A percentile compares a stretch with the other conserved stretches of the same genome.
phyloP scores from a whole-genome alignment of 2,329 filamentous ascomycete genomes.

The Diplocarpon mali region DNA sequence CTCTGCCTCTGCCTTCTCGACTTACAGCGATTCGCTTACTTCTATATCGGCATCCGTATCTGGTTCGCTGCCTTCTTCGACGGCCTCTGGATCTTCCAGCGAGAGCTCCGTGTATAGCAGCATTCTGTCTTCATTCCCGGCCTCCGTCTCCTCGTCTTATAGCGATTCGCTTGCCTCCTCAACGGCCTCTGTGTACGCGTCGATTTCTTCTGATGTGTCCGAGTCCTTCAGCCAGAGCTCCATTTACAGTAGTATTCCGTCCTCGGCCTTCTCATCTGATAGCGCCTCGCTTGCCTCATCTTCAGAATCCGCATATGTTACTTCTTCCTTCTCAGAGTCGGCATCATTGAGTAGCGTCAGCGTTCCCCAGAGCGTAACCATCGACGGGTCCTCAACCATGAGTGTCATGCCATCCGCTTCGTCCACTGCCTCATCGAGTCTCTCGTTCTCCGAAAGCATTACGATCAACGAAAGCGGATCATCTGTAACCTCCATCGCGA shows the following conservation, averaged over 20 bases:
- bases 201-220: not conserved
- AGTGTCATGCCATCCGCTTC: not conserved
- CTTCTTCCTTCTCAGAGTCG: not conserved
- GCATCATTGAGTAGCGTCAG: not conserved
- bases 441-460: not conserved
- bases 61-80: not conserved
- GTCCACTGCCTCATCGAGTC: not conserved
- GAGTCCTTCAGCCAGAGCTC: not conserved
- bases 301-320: not conserved
- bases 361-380: not conserved
- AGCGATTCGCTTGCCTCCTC: not conserved
- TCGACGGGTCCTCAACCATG: not conserved
- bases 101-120: conserved; percentile 1
- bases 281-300: not conserved
- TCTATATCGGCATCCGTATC: not conserved
- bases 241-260: not conserved
- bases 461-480: not conserved
- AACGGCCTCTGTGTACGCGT: not conserved
- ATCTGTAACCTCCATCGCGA: not conserved
- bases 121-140: not conserved
- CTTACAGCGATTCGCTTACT: not conserved
- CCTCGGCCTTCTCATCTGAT: not conserved
- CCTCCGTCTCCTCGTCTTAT: not conserved
- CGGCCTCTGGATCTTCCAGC: not conserved
- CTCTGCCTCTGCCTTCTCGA: not conserved